Conservation (phyloP, 179 eudicot species). For the Camellia oleifera region DNA sequence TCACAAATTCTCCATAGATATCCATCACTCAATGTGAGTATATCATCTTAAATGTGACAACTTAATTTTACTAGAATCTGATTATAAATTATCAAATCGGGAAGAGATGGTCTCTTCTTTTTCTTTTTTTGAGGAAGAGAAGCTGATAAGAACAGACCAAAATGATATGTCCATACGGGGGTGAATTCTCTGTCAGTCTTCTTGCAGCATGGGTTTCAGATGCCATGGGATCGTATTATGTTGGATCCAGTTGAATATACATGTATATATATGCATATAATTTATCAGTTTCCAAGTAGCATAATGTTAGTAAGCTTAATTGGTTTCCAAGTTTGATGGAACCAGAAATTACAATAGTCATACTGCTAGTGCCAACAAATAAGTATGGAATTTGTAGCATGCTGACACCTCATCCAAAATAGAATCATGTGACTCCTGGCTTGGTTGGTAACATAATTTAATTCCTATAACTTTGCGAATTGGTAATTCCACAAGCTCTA, state of each 20-base stretch:
- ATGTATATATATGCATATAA: neutral
- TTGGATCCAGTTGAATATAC: neutral
- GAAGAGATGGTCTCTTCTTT: neutral
- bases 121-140: no score
- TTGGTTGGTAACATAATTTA: neutral
- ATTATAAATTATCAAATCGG: neutral
- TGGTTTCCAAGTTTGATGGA: neutral
- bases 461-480: neutral
- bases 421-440: neutral
- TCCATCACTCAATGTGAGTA: constrained; percentile 76
- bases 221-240: neutral
- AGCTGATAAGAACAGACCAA: neutral
- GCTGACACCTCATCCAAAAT: neutral
- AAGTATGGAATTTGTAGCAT: neutral
- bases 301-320: neutral
- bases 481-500: neutral
- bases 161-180: neutral
- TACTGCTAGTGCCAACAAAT: neutral
- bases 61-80: neutral
- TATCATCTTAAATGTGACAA: neutral
- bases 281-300: neutral
- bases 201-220: neutral
- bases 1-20: constrained; percentile 87
- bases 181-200: neutral
- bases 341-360: neutral